Conservation (phyloP, 768 basidiomycete genomes). For the Candolleomyces efflorescens region DNA sequence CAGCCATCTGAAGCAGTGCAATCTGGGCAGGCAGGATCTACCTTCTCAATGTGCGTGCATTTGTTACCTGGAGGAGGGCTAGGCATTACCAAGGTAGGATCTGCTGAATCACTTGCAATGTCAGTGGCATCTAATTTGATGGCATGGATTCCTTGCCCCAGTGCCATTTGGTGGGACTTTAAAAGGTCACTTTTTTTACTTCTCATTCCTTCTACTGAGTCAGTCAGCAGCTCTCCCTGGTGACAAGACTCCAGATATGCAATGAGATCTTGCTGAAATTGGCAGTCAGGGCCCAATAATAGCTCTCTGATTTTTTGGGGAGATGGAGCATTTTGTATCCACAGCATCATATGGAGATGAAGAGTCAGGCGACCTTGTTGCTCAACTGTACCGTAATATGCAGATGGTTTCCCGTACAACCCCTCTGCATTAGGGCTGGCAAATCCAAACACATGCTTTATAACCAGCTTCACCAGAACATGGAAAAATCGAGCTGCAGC, state of each 20-base stretch:
- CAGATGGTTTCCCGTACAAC: constrained; percentile 6
- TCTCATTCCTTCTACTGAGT: no score
- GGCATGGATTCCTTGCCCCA: no score
- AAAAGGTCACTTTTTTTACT: no score
- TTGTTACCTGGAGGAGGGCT: no score
- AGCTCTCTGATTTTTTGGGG: background rate
- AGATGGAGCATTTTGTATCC: background rate
- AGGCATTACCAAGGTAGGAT: no score
- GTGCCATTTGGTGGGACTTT: no score
- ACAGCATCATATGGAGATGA: constrained; percentile 2
- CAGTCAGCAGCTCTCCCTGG: constrained; percentile 22
- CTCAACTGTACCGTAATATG: constrained; percentile 9
- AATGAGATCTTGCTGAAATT: background rate
- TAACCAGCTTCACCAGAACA: background rate
- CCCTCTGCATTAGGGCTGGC: constrained; percentile 8
- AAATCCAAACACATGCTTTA: constrained; percentile 21
- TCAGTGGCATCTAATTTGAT: no score
- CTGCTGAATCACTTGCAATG: no score
- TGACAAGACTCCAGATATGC: constrained; percentile 20
- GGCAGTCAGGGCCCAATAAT: background rate
- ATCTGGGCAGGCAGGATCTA: no score
- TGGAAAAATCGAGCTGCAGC: background rate
- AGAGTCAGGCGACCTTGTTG: constrained; percentile 6
- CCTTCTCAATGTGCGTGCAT: background rate
- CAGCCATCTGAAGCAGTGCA: no score